A percentile compares a stretch with the other conserved stretches of the same genome.
These are phyloP conservation scores for Ploettnerulaceae sp. DNA, from an alignment of 2,329 filamentous ascomycete genomes.

Conservation along the genomic window DNA sequence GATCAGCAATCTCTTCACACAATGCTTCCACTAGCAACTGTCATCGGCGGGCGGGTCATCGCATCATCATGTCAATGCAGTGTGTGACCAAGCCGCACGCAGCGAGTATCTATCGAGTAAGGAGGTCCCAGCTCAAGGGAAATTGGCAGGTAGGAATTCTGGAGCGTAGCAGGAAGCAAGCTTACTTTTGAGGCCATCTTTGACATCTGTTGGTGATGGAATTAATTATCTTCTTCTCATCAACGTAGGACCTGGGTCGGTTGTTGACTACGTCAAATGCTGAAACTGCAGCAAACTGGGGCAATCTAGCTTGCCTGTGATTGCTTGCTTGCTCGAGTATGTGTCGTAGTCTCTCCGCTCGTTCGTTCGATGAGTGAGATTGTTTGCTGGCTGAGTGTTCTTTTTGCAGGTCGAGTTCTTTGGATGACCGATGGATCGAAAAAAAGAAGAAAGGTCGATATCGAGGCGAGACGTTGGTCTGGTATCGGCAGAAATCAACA, in stretches of 20 bases:
- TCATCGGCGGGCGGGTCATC: background rate
- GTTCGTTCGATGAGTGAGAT: background rate
- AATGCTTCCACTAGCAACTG: background rate
- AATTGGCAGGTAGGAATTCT: background rate
- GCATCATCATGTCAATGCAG: background rate
- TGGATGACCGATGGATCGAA: background rate
- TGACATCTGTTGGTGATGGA: slow-evolving; percentile 10
- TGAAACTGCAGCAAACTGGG: slow-evolving; percentile 17
- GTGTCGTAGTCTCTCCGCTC: background rate
- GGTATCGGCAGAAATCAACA: slow-evolving; percentile 5
- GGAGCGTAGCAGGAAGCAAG: background rate
- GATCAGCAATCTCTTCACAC: slow-evolving; percentile 3
- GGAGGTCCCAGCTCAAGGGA: background rate
- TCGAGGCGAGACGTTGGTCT: background rate
- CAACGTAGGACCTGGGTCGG: slow-evolving; percentile 11
- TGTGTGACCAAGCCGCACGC: background rate
- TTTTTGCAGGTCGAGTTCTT: background rate
- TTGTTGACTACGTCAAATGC: slow-evolving; percentile 12
- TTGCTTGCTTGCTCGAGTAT: too few relatives aligned
- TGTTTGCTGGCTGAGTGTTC: background rate
- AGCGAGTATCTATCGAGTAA: background rate
- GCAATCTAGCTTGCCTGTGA: too few relatives aligned
- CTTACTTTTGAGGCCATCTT: slow-evolving; percentile 38
- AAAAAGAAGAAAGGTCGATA: background rate
- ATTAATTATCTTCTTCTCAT: slow-evolving; percentile 22